Evolutionary conservation across 2,329 filamentous ascomycete genomes (phyloP).

Genomic region (Chaetomium globosum): DNA sequence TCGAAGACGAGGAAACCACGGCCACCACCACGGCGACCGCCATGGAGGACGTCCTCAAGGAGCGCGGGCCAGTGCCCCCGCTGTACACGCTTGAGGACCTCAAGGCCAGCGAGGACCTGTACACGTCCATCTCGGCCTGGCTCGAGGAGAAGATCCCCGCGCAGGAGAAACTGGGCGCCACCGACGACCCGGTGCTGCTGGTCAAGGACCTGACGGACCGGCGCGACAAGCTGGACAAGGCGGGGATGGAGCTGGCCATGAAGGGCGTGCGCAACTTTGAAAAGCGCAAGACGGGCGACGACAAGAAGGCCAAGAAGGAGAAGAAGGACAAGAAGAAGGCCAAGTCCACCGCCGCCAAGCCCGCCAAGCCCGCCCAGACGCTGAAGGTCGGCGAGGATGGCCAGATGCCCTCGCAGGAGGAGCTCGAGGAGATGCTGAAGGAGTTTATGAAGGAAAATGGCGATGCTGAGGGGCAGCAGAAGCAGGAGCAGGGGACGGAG

Average conservation of each 20-base stretch:
- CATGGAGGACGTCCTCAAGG: conserved; percentile 50
- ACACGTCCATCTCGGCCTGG: conserved; percentile 70
- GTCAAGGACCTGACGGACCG: conserved; percentile 71
- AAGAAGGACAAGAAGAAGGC: conserved; percentile 38
- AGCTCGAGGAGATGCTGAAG: conserved; percentile 59
- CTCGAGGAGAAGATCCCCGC: conserved; percentile 69
- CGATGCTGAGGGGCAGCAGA: conserved; percentile 29
- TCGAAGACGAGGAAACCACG: conserved; percentile 68
- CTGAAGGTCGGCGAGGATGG: conserved; percentile 47
- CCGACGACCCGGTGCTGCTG: conserved; percentile 74
- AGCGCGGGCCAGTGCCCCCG: conserved; percentile 60
- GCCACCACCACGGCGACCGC: conserved; percentile 41
- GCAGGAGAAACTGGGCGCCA: conserved; percentile 69
- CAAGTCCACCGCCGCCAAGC: conserved; percentile 40
- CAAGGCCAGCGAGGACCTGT: conserved; percentile 62
- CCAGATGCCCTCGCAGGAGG: conserved; percentile 47
- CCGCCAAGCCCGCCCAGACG: conserved; percentile 40
- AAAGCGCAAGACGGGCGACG: conserved; percentile 45
- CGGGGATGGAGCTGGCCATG: conserved; percentile 69
- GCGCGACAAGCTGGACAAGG: conserved; percentile 71
- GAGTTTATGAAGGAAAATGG: conserved; percentile 43
- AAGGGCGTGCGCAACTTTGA: conserved; percentile 65
- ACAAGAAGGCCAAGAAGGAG: conserved; percentile 30
- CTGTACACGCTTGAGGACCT: conserved; percentile 76
- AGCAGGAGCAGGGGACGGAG: conserved; percentile 36